Conservation (phyloP, 371 early-diverging fungal species). For the Mortierella sp. region DNA sequence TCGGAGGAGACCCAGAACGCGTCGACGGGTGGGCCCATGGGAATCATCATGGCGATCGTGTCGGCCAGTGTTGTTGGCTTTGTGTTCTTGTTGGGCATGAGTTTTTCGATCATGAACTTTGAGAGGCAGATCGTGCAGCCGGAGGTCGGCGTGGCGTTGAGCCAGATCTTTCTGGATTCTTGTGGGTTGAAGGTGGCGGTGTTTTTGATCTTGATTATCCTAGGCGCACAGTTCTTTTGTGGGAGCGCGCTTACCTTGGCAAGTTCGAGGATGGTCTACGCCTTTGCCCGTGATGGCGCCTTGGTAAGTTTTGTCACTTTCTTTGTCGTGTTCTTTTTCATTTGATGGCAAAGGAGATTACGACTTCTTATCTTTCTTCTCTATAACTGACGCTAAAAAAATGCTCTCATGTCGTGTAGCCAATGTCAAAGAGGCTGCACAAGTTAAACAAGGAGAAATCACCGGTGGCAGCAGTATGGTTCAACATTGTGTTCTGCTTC, state of each 20-base stretch:
- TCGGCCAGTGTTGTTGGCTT: constrained; percentile 59
- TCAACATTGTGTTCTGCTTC: constrained; percentile 58
- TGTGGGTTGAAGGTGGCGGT: constrained; percentile 62
- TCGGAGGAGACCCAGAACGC: constrained; percentile 78
- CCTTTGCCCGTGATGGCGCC: constrained; percentile 82
- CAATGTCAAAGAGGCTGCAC: constrained; percentile 64
- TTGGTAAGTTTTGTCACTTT: constrained; percentile 38
- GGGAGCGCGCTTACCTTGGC: constrained; percentile 66
- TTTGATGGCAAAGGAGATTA: neutral
- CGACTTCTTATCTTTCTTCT: neutral
- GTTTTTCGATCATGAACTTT: constrained; percentile 60
- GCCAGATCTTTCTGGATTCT: constrained; percentile 68
- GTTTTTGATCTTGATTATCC: constrained; percentile 66
- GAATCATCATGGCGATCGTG: constrained; percentile 67
- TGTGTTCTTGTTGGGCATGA: constrained; percentile 59
- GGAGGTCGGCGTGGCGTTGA: constrained; percentile 60
- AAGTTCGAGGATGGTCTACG: constrained; percentile 79
- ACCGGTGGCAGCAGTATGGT: constrained; percentile 62
- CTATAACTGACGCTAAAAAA: neutral
- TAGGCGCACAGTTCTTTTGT: constrained; percentile 71
- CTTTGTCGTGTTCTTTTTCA: neutral
- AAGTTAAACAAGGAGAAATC: constrained; percentile 60
- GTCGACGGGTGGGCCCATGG: constrained; percentile 70
- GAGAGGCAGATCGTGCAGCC: constrained; percentile 59
- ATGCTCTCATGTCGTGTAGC: too few species aligned